Base-by-base conservation (phyloP, 768 basidiomycete species). In the Kwoniella sp. region DNA sequence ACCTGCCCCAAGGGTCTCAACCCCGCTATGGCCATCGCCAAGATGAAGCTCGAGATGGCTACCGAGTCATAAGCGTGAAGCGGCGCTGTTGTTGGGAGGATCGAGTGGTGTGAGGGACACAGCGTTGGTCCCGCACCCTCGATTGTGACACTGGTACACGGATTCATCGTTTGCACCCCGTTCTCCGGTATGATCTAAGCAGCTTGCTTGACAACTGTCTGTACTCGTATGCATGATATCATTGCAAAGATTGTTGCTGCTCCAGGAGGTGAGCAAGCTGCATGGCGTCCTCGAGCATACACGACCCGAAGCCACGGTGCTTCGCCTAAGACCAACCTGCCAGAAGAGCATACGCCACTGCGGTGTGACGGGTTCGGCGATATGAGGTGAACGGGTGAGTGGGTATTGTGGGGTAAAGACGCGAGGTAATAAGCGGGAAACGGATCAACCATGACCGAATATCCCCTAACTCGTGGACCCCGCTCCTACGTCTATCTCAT, bases 1-100 rank as follows among this genome's bases (percentile, higher is more conserved):
- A 95, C 92, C n/a, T 96, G 91, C 77, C 90, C 91, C 50, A 95
- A 95, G 82, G 90, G 91, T 48, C 81, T 93, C 60, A 92, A 93
- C 78, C 90, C 89, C 3, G 90, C 89, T 3, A 81, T 81, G 47
- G 91, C 91, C 12, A 93, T 96, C 69, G 87, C 89, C 15, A 84
- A 87, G 79, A 89, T 96, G 78, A 93, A 93, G 79, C 79, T 90
- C 42, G 87, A 90, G 79, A 64, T 73, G 62, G 72, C 72, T 31
- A 52, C 50, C 32, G 50, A 52, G 40, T 52, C 34, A 39, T 10
- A 23, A 17, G 14, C 9, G 3, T 26, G 19, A n/a, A n/a, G n/a
- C n/a, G n/a, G n/a, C n/a, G n/a, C n/a, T n/a, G n/a, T n/a, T n/a
- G n/a, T n/a, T n/a, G n/a, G n/a, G n/a, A n/a, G n/a, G n/a, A n/a